Base-by-base conservation (phyloP, 2,329 filamentous ascomycete genomes). In the Stenocarpella maydis region DNA sequence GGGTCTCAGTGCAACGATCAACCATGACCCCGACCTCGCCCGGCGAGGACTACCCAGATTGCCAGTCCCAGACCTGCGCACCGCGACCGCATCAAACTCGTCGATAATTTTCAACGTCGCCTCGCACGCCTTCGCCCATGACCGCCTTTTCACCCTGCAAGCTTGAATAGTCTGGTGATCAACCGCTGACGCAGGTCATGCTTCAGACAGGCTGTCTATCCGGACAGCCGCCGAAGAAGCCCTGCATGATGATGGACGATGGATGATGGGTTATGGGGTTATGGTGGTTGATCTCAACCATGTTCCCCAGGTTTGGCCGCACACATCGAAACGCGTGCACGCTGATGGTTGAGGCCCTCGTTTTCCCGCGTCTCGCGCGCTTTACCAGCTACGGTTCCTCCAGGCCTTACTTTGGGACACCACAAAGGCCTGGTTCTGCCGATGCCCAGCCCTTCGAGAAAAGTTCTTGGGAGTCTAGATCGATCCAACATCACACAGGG, bases 391-490 rank as follows among this genome's bases (percentile, higher is more conserved):
- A 9, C 47, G 26, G 9, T 26, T 49, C 43, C 41, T 34, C 55
- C 26, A 19, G 41, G 26, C 58, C 39, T 34, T 14, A 24, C 39
- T 19, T 15, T 26, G 17, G 55, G 26, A 47, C 41, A 45, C 37
- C 39, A 45, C 52, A n/a, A 55, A 39, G 28, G 21, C 19, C 63
- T 28, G 47, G 47, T 28, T 12, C 31, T 24, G 24, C 52, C 43
- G 52, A 67, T 67, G 65, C 65, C 52, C 43, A 41, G 52, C 65
- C 50, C 31, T 67, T 67, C 65, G 52, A 58, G 52, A 67, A 49
- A 58, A 28, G 26, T 49, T 67, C 41, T 67, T 47, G 54, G 43
- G 52, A 58, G 52, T 41, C 53, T 67, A 52, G 65, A 37, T 58
- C 65, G 65, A 67, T 50, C 65, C 41, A 53, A 28, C 65, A 55